Evolutionary conservation across 2,329 filamentous ascomycete species (phyloP), one percentile per base, ranked within the genome.

Genomic region (Berkeleyomyces basicola): DNA sequence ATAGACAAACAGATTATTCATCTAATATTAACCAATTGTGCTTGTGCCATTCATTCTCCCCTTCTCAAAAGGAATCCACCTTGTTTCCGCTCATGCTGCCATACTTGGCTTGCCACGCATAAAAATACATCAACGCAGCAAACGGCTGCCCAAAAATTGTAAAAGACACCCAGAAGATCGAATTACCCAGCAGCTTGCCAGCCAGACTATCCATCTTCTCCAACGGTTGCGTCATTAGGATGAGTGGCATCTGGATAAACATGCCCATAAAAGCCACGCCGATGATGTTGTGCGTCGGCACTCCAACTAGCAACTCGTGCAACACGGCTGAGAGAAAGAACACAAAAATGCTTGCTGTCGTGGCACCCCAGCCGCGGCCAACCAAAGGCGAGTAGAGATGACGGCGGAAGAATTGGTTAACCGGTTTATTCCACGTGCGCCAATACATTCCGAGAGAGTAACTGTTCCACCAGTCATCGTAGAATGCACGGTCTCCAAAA

Each of bases 381-480:
- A 95, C 79, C 66, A 99, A 79, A 1, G 93, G 93, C 46, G 86
- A 86, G 75, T 93, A 97, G 60, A 99, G 84, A 72, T 99, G 93
- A 44, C 93, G 80, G 70, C 89, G 91, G 85, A 99, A 97, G 73
- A 96, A 99, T 64, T 90, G 86, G 70, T 95, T 95, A 4, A 99
- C 92, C 0, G 93, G 93, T 72, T 95, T 95, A 75, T 99, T 99
- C 93, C 93, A 99, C 0, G 86, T 88, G 31, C 91, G 84, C 92
- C 92, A 96, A 76, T 99, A 99, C 3, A 81, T 81, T 42, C 91
- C 88, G 5, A 97, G 78, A 67, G 85, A 90, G 62, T 85, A 84
- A 67, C 85, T 89, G 71, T 99, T 99, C 93, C 93, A 99, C 93
- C 93, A 99, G 70, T 96, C 90, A 44, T 88, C 86, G 73, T 99